A percentile compares a stretch with the other conserved stretches of the same genome.
These are phyloP conservation scores for Potentilla sterilis DNA, from an alignment of 306 rosid species.

Conservation along the genomic window DNA sequence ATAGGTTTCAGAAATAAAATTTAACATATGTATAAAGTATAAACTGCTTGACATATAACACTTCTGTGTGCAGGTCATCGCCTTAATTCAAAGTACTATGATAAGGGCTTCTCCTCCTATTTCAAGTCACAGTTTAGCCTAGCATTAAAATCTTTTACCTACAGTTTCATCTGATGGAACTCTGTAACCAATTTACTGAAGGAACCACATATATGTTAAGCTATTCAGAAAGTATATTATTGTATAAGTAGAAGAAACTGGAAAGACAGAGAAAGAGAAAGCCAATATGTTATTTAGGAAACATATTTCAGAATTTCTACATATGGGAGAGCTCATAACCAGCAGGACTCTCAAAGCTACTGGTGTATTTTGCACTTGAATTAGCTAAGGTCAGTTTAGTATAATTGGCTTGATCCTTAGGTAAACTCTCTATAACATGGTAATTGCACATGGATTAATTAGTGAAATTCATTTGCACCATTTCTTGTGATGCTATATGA, in stretches of 20 bases:
- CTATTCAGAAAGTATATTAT: neutral
- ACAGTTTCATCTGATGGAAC: neutral
- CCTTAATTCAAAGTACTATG: slow-evolving; percentile 58
- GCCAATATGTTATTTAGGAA: neutral
- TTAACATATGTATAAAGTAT: neutral
- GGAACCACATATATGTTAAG: neutral
- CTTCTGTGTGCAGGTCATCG: slow-evolving; percentile 53
- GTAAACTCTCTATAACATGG: neutral
- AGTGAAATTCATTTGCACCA: neutral
- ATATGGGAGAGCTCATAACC: neutral
- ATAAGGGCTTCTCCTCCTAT: slow-evolving; percentile 46
- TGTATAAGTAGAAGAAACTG: neutral
- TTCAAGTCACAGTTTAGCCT: slow-evolving; percentile 24
- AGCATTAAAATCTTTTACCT: neutral
- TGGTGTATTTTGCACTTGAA: neutral
- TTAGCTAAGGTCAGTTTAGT: no score
- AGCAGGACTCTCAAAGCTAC: neutral
- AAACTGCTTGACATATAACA: slow-evolving; percentile 3
- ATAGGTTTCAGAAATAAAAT: no score
- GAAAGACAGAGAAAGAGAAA: neutral
- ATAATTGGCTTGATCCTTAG: neutral
- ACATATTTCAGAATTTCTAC: neutral
- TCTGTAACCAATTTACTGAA: neutral
- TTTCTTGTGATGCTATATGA: neutral
- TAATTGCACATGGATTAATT: neutral